A percentile compares a stretch with the other conserved stretches of the same genome.
These are phyloP conservation scores for Tremella yokohamensis DNA, from an alignment of 768 basidiomycete species.

Conservation along the genomic window DNA sequence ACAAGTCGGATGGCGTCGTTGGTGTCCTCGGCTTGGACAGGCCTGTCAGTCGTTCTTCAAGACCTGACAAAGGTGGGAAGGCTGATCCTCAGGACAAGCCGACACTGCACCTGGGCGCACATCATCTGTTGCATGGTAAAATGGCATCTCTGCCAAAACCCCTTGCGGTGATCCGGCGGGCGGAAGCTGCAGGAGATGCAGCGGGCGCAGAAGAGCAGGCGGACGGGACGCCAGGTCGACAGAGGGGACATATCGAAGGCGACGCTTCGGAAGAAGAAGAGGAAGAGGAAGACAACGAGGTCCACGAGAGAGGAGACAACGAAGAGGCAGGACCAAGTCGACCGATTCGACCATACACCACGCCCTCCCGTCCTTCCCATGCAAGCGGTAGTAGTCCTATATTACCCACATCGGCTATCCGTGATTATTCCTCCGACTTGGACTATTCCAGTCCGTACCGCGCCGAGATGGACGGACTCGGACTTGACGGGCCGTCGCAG, in stretches of 20 bases:
- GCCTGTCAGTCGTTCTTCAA: slow-evolving; percentile 25
- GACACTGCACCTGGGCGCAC: slow-evolving; percentile 69
- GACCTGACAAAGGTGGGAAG: not conserved
- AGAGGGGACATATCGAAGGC: not conserved
- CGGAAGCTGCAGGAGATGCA: slow-evolving; percentile 5
- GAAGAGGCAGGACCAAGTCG: not conserved
- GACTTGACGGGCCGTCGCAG: slow-evolving; percentile 16
- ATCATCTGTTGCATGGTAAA: slow-evolving; percentile 87
- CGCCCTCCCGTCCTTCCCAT: not conserved
- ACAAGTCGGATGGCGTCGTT: slow-evolving; percentile 67
- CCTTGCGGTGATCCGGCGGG: slow-evolving; percentile 63
- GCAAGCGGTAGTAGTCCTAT: slow-evolving; percentile 5
- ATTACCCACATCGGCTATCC: slow-evolving; percentile 19
- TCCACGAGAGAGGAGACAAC: not conserved
- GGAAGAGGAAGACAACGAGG: slow-evolving; percentile 2
- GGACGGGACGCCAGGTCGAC: slow-evolving; percentile 7
- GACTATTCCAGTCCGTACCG: slow-evolving; percentile 32
- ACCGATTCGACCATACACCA: not conserved
- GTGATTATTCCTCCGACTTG: slow-evolving; percentile 47
- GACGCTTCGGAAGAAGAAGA: slow-evolving; percentile 12
- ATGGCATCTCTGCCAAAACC: slow-evolving; percentile 72
- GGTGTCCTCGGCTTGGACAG: slow-evolving; percentile 69
- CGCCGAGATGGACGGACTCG: slow-evolving; percentile 10
- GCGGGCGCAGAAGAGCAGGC: slow-evolving; percentile 23
- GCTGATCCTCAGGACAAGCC: slow-evolving; percentile 62